Conservation (phyloP, 805 yeast species). For the Lipomyces starkeyi region DNA sequence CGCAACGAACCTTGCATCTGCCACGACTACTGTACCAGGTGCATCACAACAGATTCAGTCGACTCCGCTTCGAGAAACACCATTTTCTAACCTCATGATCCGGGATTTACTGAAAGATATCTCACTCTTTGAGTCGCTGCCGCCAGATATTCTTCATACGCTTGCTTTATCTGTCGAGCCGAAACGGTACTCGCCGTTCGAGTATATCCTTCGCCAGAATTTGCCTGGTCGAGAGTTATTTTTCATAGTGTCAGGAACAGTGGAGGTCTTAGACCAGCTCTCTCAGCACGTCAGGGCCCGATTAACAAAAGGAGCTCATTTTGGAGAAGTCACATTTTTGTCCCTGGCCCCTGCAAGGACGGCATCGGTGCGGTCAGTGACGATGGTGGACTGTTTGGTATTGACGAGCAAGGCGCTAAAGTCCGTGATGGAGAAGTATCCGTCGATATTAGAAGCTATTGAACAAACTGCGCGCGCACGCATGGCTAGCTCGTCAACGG, state of each 20-base stretch:
- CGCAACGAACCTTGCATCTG: background rate
- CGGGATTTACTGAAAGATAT: slow-evolving; percentile 63
- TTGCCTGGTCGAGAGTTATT: slow-evolving; percentile 67
- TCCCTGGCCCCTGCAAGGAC: slow-evolving; percentile 53
- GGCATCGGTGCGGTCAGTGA: slow-evolving; percentile 68
- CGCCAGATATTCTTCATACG: slow-evolving; percentile 64
- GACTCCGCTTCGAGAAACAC: slow-evolving; percentile 14
- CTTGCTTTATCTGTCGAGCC: slow-evolving; percentile 70
- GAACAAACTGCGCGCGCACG: slow-evolving; percentile 64
- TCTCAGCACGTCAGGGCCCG: slow-evolving; percentile 60
- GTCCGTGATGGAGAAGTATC: slow-evolving; percentile 62
- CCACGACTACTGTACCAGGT: background rate
- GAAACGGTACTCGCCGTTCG: slow-evolving; percentile 58
- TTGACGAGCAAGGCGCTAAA: slow-evolving; percentile 62
- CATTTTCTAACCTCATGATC: slow-evolving; percentile 41
- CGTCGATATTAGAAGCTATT: slow-evolving; percentile 64
- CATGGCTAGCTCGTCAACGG: slow-evolving; percentile 31
- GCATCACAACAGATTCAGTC: slow-evolving; percentile 8
- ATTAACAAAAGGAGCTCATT: slow-evolving; percentile 65
- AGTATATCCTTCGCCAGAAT: slow-evolving; percentile 64
- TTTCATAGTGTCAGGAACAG: slow-evolving; percentile 71
- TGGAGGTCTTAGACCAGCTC: slow-evolving; percentile 61
- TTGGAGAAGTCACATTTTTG: slow-evolving; percentile 79
- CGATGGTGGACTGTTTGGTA: slow-evolving; percentile 64
- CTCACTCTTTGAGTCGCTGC: slow-evolving; percentile 64